A percentile compares a stretch with the other conserved stretches of the same genome.
Evolutionary conservation across 345 rosid species (phyloP).

Genomic region (Eucalyptus tenuipes): DNA sequence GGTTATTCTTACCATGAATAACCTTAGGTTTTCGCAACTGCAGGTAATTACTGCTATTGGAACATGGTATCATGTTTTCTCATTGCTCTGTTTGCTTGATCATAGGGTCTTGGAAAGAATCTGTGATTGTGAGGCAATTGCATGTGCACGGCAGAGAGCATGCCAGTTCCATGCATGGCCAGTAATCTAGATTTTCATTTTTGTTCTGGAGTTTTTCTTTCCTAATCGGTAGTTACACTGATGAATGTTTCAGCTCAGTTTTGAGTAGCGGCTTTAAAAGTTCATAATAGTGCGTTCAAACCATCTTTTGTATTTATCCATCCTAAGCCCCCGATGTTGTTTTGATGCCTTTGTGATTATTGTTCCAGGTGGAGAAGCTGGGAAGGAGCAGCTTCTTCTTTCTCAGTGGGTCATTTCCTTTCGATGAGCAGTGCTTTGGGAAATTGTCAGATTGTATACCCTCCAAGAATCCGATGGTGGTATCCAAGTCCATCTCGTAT

Average conservation of each 20-base stretch:
- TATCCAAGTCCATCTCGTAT: constrained; percentile 56
- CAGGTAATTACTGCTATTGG: constrained; percentile 29
- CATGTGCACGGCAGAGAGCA: not conserved
- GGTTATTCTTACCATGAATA: constrained; percentile 67
- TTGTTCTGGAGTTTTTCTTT: not conserved
- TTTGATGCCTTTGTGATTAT: not conserved
- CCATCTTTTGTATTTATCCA: not conserved
- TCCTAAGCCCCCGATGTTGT: not conserved
- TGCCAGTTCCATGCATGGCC: not conserved
- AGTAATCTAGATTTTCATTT: not conserved
- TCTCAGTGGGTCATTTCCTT: constrained; percentile 58
- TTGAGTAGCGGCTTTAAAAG: not conserved
- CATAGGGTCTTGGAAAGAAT: not conserved
- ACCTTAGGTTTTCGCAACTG: constrained; percentile 55
- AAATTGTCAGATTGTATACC: constrained; percentile 19
- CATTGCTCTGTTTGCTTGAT: not conserved
- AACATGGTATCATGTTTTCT: not conserved
- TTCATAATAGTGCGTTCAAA: not conserved
- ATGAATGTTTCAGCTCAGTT: not conserved
- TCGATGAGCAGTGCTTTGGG: constrained; percentile 55
- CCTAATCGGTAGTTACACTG: not conserved
- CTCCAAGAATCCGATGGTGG: constrained; percentile 38
- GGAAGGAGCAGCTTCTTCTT: constrained; percentile 81
- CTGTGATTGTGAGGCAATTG: not conserved
- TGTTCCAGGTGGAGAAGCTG: constrained; percentile 60